phyloP scores from a whole-genome alignment of 257 asterid genomes.

The Scutellaria baicalensis region DNA sequence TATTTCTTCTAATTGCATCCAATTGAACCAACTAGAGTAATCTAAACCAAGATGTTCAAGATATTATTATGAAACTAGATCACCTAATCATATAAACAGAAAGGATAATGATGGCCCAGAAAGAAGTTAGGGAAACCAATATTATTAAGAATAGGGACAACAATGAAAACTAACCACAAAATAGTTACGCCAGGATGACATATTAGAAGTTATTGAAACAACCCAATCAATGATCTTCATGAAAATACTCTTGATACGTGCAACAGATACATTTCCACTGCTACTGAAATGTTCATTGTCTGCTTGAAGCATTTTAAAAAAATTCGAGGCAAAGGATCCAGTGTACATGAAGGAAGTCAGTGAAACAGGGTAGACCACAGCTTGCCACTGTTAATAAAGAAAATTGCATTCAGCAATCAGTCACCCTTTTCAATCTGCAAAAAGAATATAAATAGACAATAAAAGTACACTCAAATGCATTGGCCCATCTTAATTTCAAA shows the following conservation, averaged over 20 bases:
- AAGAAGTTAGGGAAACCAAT: not conserved
- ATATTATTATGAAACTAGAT: not conserved
- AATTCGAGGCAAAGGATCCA: conserved; percentile 57
- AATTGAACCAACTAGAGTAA: not conserved
- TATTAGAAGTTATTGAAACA: conserved; percentile 33
- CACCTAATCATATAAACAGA: not conserved
- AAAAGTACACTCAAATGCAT: conserved; percentile 7
- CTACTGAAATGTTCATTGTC: conserved; percentile 26
- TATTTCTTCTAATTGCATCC: not conserved
- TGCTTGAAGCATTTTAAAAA: conserved; percentile 31
- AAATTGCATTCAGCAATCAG: conserved; percentile 67
- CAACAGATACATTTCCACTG: conserved; percentile 29
- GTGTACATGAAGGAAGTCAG: conserved; percentile 83
- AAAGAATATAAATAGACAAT: conserved; percentile 25
- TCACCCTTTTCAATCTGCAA: conserved; percentile 65
- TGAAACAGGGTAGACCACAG: conserved; percentile 61
- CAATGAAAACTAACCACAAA: conserved; percentile 67
- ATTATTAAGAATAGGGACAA: conserved; percentile 3
- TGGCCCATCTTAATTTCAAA: conserved; percentile 3
- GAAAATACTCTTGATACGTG: conserved; percentile 25
- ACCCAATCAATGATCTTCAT: conserved; percentile 22
- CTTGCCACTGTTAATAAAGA: conserved; percentile 94
- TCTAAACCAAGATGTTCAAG: not conserved
- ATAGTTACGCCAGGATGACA: conserved; percentile 85
- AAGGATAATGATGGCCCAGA: not conserved